Conservation (phyloP, 192 early-diverging fungal genomes). For the Rhizophagus sp. region DNA sequence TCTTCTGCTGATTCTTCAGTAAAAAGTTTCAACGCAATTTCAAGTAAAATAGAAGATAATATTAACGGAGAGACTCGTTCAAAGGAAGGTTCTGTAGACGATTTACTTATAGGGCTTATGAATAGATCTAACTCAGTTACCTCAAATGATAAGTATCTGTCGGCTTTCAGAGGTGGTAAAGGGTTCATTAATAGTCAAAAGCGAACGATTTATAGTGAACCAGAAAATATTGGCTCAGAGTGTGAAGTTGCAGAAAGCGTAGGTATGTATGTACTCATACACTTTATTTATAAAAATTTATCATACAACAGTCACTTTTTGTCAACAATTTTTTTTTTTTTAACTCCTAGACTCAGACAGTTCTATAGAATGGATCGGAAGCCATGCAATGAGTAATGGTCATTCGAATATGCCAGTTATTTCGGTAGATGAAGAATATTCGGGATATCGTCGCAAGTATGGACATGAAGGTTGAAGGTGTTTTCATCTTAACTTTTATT, state of each 20-base stretch:
- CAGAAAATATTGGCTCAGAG: background rate
- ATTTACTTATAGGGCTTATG: conserved; percentile 4
- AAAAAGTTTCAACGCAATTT: conserved; percentile 25
- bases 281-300: background rate
- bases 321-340: background rate
- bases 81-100: conserved; percentile 23
- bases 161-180: background rate
- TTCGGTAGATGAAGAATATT: conserved; percentile 18
- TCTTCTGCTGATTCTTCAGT: conserved; percentile 23
- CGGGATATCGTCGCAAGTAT: conserved; percentile 29
- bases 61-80: background rate
- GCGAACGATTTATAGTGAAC: background rate
- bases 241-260: background rate
- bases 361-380: background rate
- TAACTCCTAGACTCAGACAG: conserved; percentile 15
- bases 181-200: background rate
- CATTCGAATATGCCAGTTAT: background rate
- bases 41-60: conserved; percentile 21
- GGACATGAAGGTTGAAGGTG: conserved; percentile 27
- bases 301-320: background rate
- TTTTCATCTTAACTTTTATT: conserved; percentile 17
- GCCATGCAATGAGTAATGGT: background rate
- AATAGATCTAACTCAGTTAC: conserved; percentile 2
- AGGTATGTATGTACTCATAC: background rate
- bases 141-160: background rate